phyloP scores from a whole-genome alignment of 2,329 filamentous ascomycete genomes.

The Elsinoe ampelina region DNA sequence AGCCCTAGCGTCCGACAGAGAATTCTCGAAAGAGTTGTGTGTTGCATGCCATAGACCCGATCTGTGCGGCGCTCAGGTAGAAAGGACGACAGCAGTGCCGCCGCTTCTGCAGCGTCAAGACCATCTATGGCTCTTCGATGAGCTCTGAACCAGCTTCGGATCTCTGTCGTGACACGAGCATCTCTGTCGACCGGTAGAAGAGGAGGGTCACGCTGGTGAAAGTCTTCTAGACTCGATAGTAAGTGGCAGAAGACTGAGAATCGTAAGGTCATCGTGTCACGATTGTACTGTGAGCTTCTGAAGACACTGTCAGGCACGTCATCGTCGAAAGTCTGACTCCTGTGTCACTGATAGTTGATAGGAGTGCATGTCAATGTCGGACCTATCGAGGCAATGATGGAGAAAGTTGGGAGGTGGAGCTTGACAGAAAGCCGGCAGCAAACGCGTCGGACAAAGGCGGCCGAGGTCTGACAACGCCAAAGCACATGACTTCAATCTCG shows the following conservation, averaged over 20 bases:
- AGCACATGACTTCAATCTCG: slow-evolving; percentile 5
- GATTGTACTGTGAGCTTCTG: not conserved
- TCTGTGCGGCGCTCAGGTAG: slow-evolving; percentile 69
- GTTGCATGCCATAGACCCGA: slow-evolving; percentile 64
- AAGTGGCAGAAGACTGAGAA: slow-evolving; percentile 68
- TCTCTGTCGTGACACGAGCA: slow-evolving; percentile 24
- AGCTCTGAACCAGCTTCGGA: slow-evolving; percentile 59
- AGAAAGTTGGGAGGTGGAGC: not conserved
- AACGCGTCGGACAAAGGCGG: slow-evolving; percentile 4
- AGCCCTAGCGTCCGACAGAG: slow-evolving; percentile 59
- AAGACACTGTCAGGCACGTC: not conserved
- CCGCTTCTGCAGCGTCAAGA: slow-evolving; percentile 43
- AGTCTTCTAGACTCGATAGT: slow-evolving; percentile 55
- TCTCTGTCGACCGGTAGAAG: slow-evolving; percentile 27
- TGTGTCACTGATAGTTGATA: not conserved
- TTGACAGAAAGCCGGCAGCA: not conserved
- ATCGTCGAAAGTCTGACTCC: too few species aligned
- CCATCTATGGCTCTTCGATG: slow-evolving; percentile 52
- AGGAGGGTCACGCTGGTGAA: slow-evolving; percentile 34
- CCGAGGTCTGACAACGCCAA: not conserved
- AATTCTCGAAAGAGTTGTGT: slow-evolving; percentile 53
- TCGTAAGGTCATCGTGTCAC: slow-evolving; percentile 48
- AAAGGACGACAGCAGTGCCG: slow-evolving; percentile 64
- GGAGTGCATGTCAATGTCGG: not conserved
- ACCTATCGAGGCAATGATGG: not conserved